These are phyloP conservation scores for Pelargonium australe DNA, from an alignment of 441 rosid genomes.

Conservation along the genomic window DNA sequence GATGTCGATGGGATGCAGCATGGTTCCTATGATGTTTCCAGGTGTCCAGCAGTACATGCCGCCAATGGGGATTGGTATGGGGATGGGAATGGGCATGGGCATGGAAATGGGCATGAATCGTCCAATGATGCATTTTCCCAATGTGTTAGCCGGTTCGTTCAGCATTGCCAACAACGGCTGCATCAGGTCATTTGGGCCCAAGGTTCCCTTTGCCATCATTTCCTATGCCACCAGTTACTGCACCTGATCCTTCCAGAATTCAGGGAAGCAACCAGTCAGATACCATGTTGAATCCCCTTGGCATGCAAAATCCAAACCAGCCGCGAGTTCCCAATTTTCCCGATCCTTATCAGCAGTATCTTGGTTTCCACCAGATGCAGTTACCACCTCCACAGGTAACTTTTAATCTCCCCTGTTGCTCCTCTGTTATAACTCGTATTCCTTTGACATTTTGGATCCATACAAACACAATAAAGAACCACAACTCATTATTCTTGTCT, in stretches of 20 bases:
- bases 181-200: constrained; percentile 47
- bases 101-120: constrained; percentile 59
- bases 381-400: constrained; percentile 50
- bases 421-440: too few species aligned
- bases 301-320: constrained; percentile 40
- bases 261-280: constrained; percentile 40
- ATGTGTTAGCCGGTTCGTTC: constrained; percentile 51
- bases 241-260: constrained; percentile 50
- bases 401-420: neutral
- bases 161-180: constrained; percentile 43
- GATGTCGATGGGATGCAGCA: constrained; percentile 96
- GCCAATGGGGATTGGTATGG: constrained; percentile 59
- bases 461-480: neutral
- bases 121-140: constrained; percentile 70
- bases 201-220: constrained; percentile 53
- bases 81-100: constrained; percentile 52
- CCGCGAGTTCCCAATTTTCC: constrained; percentile 35
- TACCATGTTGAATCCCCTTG: constrained; percentile 32
- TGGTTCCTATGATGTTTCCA: constrained; percentile 84
- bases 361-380: constrained; percentile 50
- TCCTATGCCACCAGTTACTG: constrained; percentile 42
- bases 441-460: neutral
- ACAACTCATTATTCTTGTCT: constrained; percentile 3
- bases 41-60: constrained; percentile 75
- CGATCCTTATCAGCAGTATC: constrained; percentile 66